Base-by-base conservation (phyloP, 1,284 basidiomycete genomes). In the Porogramme epimiltina region DNA sequence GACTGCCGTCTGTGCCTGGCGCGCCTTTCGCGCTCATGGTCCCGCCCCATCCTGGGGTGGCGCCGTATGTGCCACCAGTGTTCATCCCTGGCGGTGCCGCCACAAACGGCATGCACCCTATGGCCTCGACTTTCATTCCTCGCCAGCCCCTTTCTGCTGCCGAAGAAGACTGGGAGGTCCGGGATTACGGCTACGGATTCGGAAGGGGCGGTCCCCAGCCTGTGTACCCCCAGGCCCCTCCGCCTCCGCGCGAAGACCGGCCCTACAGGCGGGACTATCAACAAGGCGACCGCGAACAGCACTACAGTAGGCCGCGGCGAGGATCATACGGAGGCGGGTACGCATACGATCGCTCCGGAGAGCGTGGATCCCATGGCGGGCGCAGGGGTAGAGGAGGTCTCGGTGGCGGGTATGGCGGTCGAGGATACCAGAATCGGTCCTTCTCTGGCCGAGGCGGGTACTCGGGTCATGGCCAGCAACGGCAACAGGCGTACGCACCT, bases 131-230 rank as follows among this genome's bases (percentile, higher is more conserved):
- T 11, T 58, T 56, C 41, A 50, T 43, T 4, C 56, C 56, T 13
- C 54, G 45, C 10, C 65, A 52, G 43, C 62, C 56, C 16, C 44
- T 36, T 8, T 53, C 52, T 8, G 38, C 52, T 3, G 48, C 55
- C 4, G 63, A 56, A 19, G 77, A 78, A 48, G 78, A 79, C 15
- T 80, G 77, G 67, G 75, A 77, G 54, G 85, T 87, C 41, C 79
- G 75, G 55, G 77, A 88, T 62, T 87, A 75, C 53, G 85, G 64
- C 22, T 62, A 52, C n/a, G 63, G 65, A 4, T 62, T 64, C 25
- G 54, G 58, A 11, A 58, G 63, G 3, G 48, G 55, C n/a, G 54
- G 48, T 4, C 43, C 52, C 10, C 25, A 19, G 33, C 45, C 53
- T 0, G 51, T 45, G 5, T 45, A 52, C 37, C 39, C 53, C 5